A percentile compares a stretch with the other conserved stretches of the same genome.
Conservation (phyloP, 441 rosid genomes). For the Mallotus repandus region DNA sequence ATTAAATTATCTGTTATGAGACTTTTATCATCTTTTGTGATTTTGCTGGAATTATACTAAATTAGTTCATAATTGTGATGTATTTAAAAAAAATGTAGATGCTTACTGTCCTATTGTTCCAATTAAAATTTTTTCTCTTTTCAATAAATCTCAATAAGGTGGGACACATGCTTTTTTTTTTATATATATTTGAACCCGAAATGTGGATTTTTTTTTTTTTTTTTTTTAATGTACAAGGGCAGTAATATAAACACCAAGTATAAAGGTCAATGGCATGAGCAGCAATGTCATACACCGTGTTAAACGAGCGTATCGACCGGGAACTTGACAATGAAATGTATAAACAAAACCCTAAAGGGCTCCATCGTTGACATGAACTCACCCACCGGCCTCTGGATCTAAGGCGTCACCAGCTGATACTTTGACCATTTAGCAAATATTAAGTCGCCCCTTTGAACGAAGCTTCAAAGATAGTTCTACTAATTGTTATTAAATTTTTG, state of each 20-base stretch:
- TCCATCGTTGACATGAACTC: slow-evolving; percentile 2
- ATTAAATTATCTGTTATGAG: too few relatives aligned
- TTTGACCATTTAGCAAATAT: slow-evolving; percentile 25
- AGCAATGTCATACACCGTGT: slow-evolving; percentile 27
- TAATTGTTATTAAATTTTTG: background rate
- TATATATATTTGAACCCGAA: too few relatives aligned
- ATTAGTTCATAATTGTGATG: too few relatives aligned
- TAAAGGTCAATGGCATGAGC: slow-evolving; percentile 36
- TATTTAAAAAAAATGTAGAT: too few relatives aligned
- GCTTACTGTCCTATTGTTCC: too few relatives aligned
- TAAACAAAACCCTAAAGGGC: background rate
- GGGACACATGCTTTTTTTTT: too few relatives aligned
- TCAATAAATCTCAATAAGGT: too few relatives aligned
- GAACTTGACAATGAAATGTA: slow-evolving; percentile 22
- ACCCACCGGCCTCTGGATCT: slow-evolving; percentile 19
- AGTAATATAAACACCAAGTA: background rate
- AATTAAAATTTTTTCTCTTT: too few relatives aligned
- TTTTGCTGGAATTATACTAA: too few relatives aligned
- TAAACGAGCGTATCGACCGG: slow-evolving; percentile 38
- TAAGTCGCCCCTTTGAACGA: slow-evolving; percentile 31
- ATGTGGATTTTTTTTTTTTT: too few relatives aligned
- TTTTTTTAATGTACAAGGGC: background rate
- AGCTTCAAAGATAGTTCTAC: slow-evolving; percentile 49
- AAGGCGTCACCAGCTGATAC: slow-evolving; percentile 3
- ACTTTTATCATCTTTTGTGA: too few relatives aligned